These are phyloP conservation scores for Neonothopanus nambi DNA, from an alignment of 1,284 basidiomycete species.

Conservation along the genomic window DNA sequence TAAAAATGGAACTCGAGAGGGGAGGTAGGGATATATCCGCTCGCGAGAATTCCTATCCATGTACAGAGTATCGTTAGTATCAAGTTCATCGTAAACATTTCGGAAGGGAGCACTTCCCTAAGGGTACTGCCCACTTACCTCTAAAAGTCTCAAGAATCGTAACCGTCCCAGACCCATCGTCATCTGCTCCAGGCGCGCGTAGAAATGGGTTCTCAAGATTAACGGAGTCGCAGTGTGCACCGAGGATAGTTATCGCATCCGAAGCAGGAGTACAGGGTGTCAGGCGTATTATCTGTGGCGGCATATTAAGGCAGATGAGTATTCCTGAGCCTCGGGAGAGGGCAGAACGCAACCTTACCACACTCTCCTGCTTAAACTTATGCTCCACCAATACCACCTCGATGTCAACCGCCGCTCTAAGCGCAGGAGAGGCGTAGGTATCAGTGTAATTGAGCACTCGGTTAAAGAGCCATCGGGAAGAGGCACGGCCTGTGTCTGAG, in stretches of 20 bases:
- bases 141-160: slow-evolving; percentile 53
- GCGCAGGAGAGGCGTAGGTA: slow-evolving; percentile 10
- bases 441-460: slow-evolving; percentile 15
- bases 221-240: slow-evolving; percentile 39
- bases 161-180: slow-evolving; percentile 33
- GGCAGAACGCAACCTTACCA: slow-evolving; percentile 12
- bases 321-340: background rate
- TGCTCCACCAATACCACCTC: slow-evolving; percentile 15
- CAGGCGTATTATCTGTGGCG: slow-evolving; percentile 18
- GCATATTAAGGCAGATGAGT: background rate
- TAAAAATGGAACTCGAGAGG: slow-evolving; percentile 63
- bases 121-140: slow-evolving; percentile 5
- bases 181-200: slow-evolving; percentile 20
- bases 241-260: slow-evolving; percentile 45
- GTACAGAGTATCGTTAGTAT: too few relatives aligned
- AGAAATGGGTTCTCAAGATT: slow-evolving; percentile 17
- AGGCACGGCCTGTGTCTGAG: slow-evolving; percentile 40
- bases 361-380: slow-evolving; percentile 18
- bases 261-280: slow-evolving; percentile 3
- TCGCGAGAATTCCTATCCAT: slow-evolving; percentile 22
- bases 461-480: slow-evolving; percentile 20
- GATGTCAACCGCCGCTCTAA: slow-evolving; percentile 12
- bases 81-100: too few relatives aligned
- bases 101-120: too few relatives aligned
- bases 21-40: slow-evolving; percentile 42